Evolutionary conservation across 352 stramenopile species (phyloP), one percentile per base, ranked within the genome.

Genomic region (Thalassiosira livingstoniorum): DNA sequence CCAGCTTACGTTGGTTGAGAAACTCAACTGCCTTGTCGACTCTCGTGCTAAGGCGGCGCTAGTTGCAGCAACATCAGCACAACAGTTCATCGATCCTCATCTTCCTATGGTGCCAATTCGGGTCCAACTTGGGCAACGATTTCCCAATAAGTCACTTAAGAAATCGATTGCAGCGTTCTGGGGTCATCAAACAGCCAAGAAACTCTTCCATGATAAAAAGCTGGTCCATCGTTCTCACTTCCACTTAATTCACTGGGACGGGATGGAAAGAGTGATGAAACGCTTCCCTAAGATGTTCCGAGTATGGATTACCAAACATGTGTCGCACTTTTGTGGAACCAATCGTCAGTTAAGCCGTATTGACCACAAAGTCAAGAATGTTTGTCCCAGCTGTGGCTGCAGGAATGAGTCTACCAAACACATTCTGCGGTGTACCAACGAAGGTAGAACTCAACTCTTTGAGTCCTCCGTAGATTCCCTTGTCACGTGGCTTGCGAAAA

Each of bases 391-490:
- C 51, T 87, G 75, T 57, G 75, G 68, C 18, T 10, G 21, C 4
- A 0, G 39, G 0, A 47, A 81, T 35, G 70, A 87, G 55, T 65
- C 32, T 2, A 32, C 70, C 0, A 54, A 3, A 5, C 81, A 87
- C 18, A 84, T 87, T 1, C 82, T 71, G 2, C 58, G 63, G 7
- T 87, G 81, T 32, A 35, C 0, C 1, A 71, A 84, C n/a, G 5
- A n/a, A 0, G 71, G 63, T 11, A 27, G 64, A 4, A 4, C 27
- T 0, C 18, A 62, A 18, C 79, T 83, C 57, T 69, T 79, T 4
- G 2, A 27, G 31, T 2, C 54, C 15, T 55, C 75, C 23, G 60
- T 84, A 0, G n/a, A 72, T 1, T 29, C 68, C 0, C 3, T 84
- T 0, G 5, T 15, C 2, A n/a, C 54, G 0, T 84, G 55, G 39